A percentile compares a stretch with the other conserved stretches of the same genome.
Conservation (phyloP, 2,329 filamentous ascomycete genomes). For the Calonectria crousiana region DNA sequence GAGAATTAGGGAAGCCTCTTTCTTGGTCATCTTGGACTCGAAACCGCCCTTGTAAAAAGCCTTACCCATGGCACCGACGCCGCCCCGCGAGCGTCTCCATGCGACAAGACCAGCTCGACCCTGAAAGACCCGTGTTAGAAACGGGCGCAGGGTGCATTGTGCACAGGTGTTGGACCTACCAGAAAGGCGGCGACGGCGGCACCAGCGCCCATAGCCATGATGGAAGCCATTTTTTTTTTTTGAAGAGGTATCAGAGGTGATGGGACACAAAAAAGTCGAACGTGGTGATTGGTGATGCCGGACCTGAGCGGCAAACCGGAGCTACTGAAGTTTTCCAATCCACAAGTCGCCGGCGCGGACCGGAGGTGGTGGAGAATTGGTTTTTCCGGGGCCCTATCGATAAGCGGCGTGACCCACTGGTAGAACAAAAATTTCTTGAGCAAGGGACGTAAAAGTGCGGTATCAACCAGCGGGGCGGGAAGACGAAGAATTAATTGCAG, state of each 20-base stretch:
- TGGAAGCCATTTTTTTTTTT: constrained; percentile 57
- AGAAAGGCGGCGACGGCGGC: constrained; percentile 65
- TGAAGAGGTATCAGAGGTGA: constrained; percentile 14
- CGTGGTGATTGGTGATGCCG: constrained; percentile 27
- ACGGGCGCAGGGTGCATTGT: background rate
- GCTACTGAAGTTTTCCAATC: constrained; percentile 43
- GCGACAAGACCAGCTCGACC: constrained; percentile 94
- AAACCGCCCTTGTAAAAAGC: constrained; percentile 99
- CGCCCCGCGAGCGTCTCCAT: constrained; percentile 83
- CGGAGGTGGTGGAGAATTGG: constrained; percentile 31
- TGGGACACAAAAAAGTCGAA: constrained; percentile 20
- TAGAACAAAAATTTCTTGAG: constrained; percentile 43
- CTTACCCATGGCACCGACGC: constrained; percentile 84
- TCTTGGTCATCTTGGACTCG: constrained; percentile 91
- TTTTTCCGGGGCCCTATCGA: constrained; percentile 44
- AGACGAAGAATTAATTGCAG: constrained; percentile 42
- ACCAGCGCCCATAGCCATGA: constrained; percentile 61
- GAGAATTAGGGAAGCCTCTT: constrained; percentile 91
- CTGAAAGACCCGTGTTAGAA: constrained; percentile 58
- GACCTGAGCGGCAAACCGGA: constrained; percentile 34
- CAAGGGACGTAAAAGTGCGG: constrained; percentile 34
- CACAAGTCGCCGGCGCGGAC: constrained; percentile 38
- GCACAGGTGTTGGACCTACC: constrained; percentile 48
- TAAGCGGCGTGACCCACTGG: constrained; percentile 28
- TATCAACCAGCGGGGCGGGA: constrained; percentile 40